These are phyloP conservation scores for Ascochyta pisi DNA, from an alignment of 2,329 filamentous ascomycete genomes.

Conservation along the genomic window DNA sequence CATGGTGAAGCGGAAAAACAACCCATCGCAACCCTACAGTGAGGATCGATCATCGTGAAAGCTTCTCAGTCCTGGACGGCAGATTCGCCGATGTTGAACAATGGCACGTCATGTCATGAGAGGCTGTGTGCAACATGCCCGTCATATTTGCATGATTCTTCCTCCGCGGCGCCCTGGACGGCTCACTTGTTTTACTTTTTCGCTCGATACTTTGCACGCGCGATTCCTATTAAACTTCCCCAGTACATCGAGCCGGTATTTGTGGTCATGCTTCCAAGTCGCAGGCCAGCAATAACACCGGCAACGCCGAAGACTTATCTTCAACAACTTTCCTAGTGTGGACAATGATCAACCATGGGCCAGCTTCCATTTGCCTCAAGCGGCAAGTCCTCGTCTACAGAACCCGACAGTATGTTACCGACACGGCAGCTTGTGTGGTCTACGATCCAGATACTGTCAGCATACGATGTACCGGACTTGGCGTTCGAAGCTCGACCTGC, in stretches of 20 bases:
- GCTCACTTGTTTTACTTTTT: slow-evolving; percentile 4
- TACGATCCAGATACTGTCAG: neutral
- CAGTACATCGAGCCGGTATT: neutral
- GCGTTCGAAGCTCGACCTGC: neutral
- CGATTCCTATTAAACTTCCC: neutral
- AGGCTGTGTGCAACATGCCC: slow-evolving; percentile 2
- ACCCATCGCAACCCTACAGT: neutral
- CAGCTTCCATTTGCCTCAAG: neutral
- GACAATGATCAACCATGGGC: neutral
- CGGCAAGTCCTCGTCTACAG: neutral
- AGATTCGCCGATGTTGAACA: neutral
- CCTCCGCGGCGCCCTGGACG: neutral
- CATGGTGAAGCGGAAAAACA: slow-evolving; percentile 1
- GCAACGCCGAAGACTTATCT: neutral
- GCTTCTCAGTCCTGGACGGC: neutral
- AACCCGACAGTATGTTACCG: neutral
- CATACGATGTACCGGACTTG: neutral
- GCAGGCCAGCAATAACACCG: neutral
- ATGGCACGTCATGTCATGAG: neutral
- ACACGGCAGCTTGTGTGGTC: neutral
- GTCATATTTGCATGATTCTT: slow-evolving; percentile 6
- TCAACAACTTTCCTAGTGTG: neutral
- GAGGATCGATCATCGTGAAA: neutral
- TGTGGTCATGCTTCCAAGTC: neutral
- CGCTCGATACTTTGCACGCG: neutral